Evolutionary conservation across 2,329 filamentous ascomycete genomes (phyloP).

Genomic region (Knufia petricola): DNA sequence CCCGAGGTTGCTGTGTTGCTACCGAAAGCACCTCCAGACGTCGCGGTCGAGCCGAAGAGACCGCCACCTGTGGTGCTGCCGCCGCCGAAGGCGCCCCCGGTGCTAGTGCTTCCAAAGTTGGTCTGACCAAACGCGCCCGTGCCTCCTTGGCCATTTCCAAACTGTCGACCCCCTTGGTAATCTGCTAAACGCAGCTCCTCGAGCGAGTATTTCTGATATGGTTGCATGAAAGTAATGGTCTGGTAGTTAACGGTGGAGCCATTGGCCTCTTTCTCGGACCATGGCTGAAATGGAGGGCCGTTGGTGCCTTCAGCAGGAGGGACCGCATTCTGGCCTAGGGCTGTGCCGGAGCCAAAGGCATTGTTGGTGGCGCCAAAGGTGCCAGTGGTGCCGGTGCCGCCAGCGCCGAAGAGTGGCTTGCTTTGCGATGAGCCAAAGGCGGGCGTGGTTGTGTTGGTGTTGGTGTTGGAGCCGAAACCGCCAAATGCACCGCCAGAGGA

Average conservation of each 20-base stretch:
- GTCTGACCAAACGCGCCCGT: conserved; percentile 70
- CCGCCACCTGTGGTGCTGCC: conserved; percentile 13
- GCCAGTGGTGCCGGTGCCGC: conserved; percentile 19
- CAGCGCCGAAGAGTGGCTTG: conserved; percentile 21
- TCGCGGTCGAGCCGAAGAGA: conserved; percentile 32
- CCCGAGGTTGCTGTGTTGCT: conserved; percentile 17
- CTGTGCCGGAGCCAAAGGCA: conserved; percentile 30
- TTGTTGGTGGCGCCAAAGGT: conserved; percentile 15
- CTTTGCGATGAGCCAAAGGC: conserved; percentile 36
- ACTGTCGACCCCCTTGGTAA: conserved; percentile 76
- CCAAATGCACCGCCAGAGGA: conserved; percentile 11
- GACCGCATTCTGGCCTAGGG: conserved; percentile 30
- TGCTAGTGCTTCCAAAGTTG: conserved; percentile 31
- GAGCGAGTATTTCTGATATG: conserved; percentile 72
- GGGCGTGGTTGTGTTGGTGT: conserved; percentile 31
- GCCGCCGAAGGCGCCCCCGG: conserved; percentile 19
- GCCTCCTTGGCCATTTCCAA: conserved; percentile 72
- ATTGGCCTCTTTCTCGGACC: conserved; percentile 36
- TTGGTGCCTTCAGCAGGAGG: conserved; percentile 38
- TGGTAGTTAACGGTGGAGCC: conserved; percentile 37
- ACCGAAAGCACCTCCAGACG: conserved; percentile 30
- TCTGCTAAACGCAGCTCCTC: conserved; percentile 75
- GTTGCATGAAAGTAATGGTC: conserved; percentile 39
- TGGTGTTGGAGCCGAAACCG: conserved; percentile 34
- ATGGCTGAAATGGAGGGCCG: conserved; percentile 36